These are phyloP conservation scores for Capsicum rhomboideum DNA, from an alignment of 257 asterid genomes.

Conservation along the genomic window DNA sequence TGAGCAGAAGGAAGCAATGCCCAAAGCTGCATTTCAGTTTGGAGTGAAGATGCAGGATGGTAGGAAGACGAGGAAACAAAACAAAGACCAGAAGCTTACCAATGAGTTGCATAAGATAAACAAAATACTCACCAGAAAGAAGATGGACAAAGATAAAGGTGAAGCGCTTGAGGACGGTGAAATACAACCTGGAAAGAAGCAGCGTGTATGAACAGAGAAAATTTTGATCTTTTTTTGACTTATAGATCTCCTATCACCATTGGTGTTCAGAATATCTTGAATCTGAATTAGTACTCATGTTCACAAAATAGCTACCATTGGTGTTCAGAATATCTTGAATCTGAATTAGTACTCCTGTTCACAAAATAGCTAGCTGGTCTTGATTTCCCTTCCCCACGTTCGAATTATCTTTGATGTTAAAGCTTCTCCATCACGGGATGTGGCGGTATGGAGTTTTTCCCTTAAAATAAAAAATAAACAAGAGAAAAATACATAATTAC, in stretches of 20 bases:
- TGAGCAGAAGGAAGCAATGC: conserved; percentile 99
- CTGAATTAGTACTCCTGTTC: neutral
- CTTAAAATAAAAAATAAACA: too few relatives aligned
- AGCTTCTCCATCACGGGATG: neutral
- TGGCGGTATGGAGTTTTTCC: neutral
- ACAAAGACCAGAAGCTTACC: conserved; percentile 88
- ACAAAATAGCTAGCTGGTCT: neutral
- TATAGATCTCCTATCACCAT: neutral
- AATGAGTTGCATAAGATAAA: conserved; percentile 94
- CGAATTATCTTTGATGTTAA: neutral
- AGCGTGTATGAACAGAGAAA: conserved; percentile 27
- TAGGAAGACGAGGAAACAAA: conserved; percentile 91
- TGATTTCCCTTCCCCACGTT: neutral
- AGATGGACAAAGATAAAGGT: conserved; percentile 52
- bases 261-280: neutral
- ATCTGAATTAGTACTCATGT: neutral
- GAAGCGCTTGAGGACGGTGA: conserved; percentile 46
- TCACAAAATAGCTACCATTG: neutral
- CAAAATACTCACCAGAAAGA: conserved; percentile 76
- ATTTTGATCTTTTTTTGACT: neutral
- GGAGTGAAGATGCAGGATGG: conserved; percentile 99
- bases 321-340: neutral
- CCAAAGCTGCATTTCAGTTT: conserved; percentile 99
- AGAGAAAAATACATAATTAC: too few relatives aligned
- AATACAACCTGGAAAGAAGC: conserved; percentile 79